These are phyloP conservation scores for Candida endomychidarum DNA, from an alignment of 805 yeast genomes.

Conservation along the genomic window DNA sequence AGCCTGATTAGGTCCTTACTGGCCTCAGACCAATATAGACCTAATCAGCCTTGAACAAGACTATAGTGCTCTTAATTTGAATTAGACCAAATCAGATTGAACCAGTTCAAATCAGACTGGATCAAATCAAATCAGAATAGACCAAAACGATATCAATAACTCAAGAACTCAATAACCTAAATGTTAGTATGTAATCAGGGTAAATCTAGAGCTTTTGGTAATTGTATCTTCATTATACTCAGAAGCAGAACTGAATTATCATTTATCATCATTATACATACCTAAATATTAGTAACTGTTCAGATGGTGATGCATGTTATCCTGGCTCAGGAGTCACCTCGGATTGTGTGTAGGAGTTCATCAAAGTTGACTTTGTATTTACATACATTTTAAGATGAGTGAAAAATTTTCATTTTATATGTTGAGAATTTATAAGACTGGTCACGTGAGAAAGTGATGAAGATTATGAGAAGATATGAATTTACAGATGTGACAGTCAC, in stretches of 20 bases:
- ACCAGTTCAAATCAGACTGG: no score
- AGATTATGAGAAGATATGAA: no score
- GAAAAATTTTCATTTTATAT: constrained; percentile 1
- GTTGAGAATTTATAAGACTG: neutral
- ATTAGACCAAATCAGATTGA: no score
- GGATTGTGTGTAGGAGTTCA: constrained; percentile 9
- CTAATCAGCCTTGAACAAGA: no score
- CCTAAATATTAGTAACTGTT: constrained; percentile 5
- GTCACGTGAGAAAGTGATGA: no score
- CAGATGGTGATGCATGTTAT: constrained; percentile 11
- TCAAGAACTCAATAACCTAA: no score
- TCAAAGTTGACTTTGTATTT: constrained; percentile 5
- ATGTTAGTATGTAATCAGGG: constrained; percentile 8
- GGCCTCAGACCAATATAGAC: neutral
- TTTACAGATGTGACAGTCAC: no score
- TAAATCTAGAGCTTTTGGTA: constrained; percentile 9
- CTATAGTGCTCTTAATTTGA: no score
- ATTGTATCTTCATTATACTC: constrained; percentile 7
- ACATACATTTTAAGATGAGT: constrained; percentile 2
- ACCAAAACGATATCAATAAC: no score
- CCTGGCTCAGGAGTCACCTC: constrained; percentile 9
- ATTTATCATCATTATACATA: constrained; percentile 8
- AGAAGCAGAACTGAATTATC: constrained; percentile 10
- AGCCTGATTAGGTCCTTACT: no score
- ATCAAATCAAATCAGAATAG: no score